phyloP scores from a whole-genome alignment of 805 yeast genomes.

The Candida cerambycidarum region DNA sequence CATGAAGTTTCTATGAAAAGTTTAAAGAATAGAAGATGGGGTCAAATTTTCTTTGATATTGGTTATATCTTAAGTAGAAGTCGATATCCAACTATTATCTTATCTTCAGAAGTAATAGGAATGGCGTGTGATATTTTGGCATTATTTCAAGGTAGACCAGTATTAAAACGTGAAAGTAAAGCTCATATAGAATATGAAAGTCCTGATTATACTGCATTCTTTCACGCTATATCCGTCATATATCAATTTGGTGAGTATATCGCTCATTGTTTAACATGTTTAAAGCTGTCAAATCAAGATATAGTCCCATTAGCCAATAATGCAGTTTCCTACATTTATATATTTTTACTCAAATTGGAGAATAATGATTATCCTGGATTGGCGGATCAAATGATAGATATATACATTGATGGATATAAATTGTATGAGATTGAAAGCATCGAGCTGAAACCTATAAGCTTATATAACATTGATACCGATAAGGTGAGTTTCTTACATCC shows the following conservation, averaged over 20 bases:
- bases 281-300: conserved; percentile 15
- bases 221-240: conserved; percentile 66
- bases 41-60: conserved; percentile 76
- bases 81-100: conserved; percentile 49
- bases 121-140: conserved; percentile 65
- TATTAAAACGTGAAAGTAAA: conserved; percentile 67
- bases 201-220: conserved; percentile 73
- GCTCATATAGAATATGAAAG: conserved; percentile 91
- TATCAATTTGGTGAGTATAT: conserved; percentile 59
- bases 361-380: conserved; percentile 27
- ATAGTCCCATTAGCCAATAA: conserved; percentile 17
- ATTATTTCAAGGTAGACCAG: conserved; percentile 77
- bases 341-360: conserved; percentile 31
- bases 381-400: conserved; percentile 27
- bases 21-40: conserved; percentile 70
- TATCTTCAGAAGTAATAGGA: conserved; percentile 45
- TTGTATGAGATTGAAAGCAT: conserved; percentile 21
- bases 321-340: conserved; percentile 32
- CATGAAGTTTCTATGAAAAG: conserved; percentile 42
- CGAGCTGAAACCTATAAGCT: conserved; percentile 22
- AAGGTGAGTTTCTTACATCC: conserved; percentile 78
- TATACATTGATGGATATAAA: conserved; percentile 17
- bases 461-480: conserved; percentile 33
- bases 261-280: conserved; percentile 42
- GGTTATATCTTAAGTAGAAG: conserved; percentile 76